phyloP scores from a whole-genome alignment of 768 basidiomycete genomes.

The Leccinum imitatum region DNA sequence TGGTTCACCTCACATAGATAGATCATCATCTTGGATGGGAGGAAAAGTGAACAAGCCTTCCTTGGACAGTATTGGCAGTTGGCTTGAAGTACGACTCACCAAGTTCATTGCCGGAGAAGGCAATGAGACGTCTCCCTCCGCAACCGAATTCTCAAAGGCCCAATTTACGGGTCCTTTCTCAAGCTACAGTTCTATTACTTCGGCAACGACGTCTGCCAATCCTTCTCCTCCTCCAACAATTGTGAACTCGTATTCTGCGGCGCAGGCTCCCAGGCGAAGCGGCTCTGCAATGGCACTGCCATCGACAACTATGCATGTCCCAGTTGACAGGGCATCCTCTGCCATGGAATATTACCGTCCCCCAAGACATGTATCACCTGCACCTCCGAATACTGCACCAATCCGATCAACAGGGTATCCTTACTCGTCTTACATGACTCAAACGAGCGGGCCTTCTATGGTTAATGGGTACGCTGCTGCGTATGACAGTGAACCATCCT shows the following conservation, averaged over 20 bases:
- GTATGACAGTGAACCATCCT: conserved; percentile 33
- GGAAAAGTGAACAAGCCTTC: conserved; percentile 89
- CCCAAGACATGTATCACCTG: conserved; percentile 50
- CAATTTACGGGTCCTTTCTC: conserved; percentile 80
- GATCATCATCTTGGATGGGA: conserved; percentile 80
- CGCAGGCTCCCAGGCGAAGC: conserved; percentile 53
- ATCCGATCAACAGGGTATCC: conserved; percentile 41
- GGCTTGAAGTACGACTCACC: conserved; percentile 89
- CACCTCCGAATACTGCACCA: conserved; percentile 52
- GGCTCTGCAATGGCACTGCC: conserved; percentile 69
- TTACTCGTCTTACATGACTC: conserved; percentile 31
- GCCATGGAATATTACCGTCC: conserved; percentile 71
- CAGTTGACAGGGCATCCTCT: conserved; percentile 72
- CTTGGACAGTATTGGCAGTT: conserved; percentile 86
- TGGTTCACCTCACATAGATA: conserved; percentile 71
- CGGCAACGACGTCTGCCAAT: conserved; percentile 68
- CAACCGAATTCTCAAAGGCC: conserved; percentile 35
- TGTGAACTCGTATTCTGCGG: conserved; percentile 35
- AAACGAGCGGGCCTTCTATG: conserved; percentile 25
- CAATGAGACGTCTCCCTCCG: conserved; percentile 45
- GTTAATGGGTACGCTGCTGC: conserved; percentile 39
- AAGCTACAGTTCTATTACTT: conserved; percentile 90
- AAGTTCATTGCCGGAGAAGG: conserved; percentile 94
- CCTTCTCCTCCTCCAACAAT: conserved; percentile 72
- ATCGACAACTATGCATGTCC: conserved; percentile 45